Percentiles rank a stretch among this genome's conserved stretches.
phyloP scores from a whole-genome alignment of 441 rosid species.

The Jatropha podagrica region DNA sequence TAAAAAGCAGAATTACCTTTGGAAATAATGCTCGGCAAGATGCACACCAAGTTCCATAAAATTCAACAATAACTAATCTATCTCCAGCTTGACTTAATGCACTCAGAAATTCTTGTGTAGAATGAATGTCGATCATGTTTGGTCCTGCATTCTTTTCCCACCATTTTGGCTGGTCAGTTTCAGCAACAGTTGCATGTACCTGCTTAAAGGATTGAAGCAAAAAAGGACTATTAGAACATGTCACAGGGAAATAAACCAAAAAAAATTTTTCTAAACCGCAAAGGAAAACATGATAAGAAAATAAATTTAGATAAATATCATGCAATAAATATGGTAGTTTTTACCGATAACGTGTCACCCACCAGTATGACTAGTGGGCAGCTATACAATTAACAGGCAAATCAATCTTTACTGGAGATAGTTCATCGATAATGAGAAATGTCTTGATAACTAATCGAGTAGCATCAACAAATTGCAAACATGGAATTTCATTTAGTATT shows the following conservation, averaged over 20 bases:
- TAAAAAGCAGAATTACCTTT: conserved; percentile 46
- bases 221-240: background rate
- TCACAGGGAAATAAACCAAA: conserved; percentile 1
- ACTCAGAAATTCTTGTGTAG: conserved; percentile 77
- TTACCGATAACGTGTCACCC: background rate
- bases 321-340: background rate
- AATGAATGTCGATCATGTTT: conserved; percentile 92
- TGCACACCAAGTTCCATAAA: conserved; percentile 99
- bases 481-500: background rate
- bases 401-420: background rate
- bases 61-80: conserved; percentile 91
- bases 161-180: conserved; percentile 92
- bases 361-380: background rate
- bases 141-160: conserved; percentile 91
- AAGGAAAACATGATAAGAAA: background rate
- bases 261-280: background rate
- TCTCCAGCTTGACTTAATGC: conserved; percentile 84
- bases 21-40: conserved; percentile 93
- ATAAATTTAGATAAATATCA: background rate
- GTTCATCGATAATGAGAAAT: background rate
- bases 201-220: conserved; percentile 29
- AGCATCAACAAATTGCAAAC: background rate
- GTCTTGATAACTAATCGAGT: background rate
- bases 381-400: background rate
- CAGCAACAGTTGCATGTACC: conserved; percentile 67